phyloP scores from a whole-genome alignment of 2,329 filamentous ascomycete species.

The Daldinia eschscholtzii region DNA sequence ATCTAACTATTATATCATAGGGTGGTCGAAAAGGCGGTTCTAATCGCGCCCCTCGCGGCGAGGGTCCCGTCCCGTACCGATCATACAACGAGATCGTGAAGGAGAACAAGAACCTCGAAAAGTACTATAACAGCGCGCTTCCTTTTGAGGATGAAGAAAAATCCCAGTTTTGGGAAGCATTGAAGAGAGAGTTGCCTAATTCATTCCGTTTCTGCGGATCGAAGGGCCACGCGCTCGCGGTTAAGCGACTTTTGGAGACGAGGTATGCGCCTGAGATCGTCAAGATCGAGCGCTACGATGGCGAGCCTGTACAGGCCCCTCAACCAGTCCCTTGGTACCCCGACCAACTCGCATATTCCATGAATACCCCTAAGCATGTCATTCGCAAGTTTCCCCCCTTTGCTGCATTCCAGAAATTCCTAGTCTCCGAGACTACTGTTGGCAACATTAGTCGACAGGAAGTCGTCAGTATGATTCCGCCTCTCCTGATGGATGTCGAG shows the following conservation, averaged over 20 bases:
- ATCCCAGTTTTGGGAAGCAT: constrained; percentile 83
- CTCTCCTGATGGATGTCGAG: constrained; percentile 88
- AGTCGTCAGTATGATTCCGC: constrained; percentile 98
- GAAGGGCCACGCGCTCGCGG: constrained; percentile 92
- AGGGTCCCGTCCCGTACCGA: constrained; percentile 55
- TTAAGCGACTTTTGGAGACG: constrained; percentile 88
- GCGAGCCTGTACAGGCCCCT: constrained; percentile 83
- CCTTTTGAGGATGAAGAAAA: constrained; percentile 83
- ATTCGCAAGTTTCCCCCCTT: constrained; percentile 95
- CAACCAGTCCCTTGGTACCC: constrained; percentile 91
- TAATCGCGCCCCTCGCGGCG: constrained; percentile 46
- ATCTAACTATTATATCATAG: constrained; percentile 39
- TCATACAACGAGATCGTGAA: constrained; percentile 75
- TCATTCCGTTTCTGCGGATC: constrained; percentile 98
- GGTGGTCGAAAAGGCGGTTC: constrained; percentile 51
- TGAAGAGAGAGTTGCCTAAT: constrained; percentile 90
- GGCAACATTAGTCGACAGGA: constrained; percentile 98
- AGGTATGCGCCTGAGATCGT: constrained; percentile 92
- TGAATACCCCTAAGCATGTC: constrained; percentile 98
- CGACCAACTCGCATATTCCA: constrained; percentile 94
- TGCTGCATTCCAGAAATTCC: constrained; percentile 94
- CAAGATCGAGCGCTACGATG: constrained; percentile 85
- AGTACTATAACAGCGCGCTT: constrained; percentile 84
- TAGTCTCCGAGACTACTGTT: constrained; percentile 96
- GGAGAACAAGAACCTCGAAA: constrained; percentile 85